Conservation (phyloP, 148 eudicot species). For the Talinum fruticosum region DNA sequence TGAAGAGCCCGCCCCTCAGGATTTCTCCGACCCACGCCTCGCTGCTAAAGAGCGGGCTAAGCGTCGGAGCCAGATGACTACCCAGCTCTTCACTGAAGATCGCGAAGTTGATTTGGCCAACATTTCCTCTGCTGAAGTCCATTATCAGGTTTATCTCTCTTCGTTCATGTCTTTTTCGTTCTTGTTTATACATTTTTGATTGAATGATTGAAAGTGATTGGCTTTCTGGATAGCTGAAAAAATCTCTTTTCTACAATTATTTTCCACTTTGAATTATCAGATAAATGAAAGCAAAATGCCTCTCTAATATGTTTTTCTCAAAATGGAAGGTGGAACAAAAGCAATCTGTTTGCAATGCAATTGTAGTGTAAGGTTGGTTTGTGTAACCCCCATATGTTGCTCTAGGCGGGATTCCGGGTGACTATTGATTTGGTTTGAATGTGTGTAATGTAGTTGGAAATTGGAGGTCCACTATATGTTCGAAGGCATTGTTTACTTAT, state of each 20-base stretch:
- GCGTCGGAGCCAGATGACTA: constrained; percentile 46
- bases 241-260: background rate
- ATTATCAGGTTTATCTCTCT: constrained; percentile 62
- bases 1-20: constrained; percentile 28
- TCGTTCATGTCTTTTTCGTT: background rate
- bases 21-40: constrained; percentile 37
- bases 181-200: background rate
- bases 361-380: background rate
- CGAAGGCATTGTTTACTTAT: background rate
- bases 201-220: background rate
- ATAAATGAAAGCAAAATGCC: no score
- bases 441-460: background rate
- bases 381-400: background rate
- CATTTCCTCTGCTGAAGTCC: constrained; percentile 62
- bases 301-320: background rate
- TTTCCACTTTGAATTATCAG: background rate
- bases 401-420: background rate
- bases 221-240: no score
- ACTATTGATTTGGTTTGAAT: background rate
- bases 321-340: background rate
- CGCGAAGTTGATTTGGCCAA: constrained; percentile 40
- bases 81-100: constrained; percentile 40
- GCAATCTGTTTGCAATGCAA: background rate
- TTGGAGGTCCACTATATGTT: background rate
- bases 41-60: constrained; percentile 73